A percentile compares a stretch with the other conserved stretches of the same genome.
Evolutionary conservation across 169 alveolate genomes (phyloP).

Genomic region (Perkinsus chesapeaki): DNA sequence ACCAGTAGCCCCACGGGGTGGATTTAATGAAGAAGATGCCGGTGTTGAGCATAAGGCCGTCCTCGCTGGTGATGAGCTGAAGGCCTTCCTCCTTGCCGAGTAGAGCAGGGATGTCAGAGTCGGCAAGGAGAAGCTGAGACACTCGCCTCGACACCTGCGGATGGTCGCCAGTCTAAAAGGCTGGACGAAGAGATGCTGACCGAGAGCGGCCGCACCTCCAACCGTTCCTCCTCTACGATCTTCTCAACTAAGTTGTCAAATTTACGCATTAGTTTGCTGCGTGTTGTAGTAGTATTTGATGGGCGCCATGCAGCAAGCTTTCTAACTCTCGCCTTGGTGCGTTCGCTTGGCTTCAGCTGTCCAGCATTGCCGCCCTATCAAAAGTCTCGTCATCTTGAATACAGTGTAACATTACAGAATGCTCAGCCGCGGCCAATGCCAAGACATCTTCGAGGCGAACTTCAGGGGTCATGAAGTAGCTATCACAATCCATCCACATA

Average conservation of each 20-base stretch:
- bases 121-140: background rate
- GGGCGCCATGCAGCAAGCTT: background rate
- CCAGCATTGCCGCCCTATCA: background rate
- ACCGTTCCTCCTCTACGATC: background rate
- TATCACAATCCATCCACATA: constrained; percentile 16
- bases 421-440: background rate
- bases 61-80: constrained; percentile 1
- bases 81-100: background rate
- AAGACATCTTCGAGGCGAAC: background rate
- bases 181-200: background rate
- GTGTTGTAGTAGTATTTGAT: background rate
- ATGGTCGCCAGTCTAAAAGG: background rate
- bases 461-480: constrained; percentile 8
- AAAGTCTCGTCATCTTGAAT: background rate
- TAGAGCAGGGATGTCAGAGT: background rate
- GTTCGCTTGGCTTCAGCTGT: background rate
- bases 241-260: background rate
- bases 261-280: background rate
- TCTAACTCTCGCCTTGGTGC: background rate
- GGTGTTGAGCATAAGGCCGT: constrained; percentile 17
- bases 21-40: constrained; percentile 9
- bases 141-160: background rate
- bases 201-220: background rate
- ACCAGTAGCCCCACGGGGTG: background rate
- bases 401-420: background rate